These are phyloP conservation scores for Oxytropis ochrocephala DNA, from an alignment of 306 rosid species.

Conservation along the genomic window DNA sequence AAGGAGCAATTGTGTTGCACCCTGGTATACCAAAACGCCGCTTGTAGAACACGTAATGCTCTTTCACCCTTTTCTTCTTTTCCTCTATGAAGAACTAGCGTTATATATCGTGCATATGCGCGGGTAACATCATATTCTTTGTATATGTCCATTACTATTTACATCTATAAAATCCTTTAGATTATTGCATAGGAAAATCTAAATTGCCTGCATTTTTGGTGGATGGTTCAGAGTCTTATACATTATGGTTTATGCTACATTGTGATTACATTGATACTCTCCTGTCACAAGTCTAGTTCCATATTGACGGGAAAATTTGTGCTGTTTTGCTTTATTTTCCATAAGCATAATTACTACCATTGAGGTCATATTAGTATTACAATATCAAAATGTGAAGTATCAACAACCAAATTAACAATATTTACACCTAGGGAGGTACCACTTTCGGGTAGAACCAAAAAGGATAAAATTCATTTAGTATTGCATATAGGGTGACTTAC, in stretches of 20 bases:
- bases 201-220: not conserved
- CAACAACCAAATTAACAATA: not conserved
- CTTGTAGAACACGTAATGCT: conserved; percentile 55
- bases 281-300: not conserved
- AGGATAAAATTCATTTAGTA: not conserved
- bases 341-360: not conserved
- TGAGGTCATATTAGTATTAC: not conserved
- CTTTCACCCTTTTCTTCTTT: conserved; percentile 6
- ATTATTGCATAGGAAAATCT: not conserved
- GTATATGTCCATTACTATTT: not conserved
- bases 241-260: not conserved
- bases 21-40: conserved; percentile 76
- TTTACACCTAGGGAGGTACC: not conserved
- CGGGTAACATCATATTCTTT: no score
- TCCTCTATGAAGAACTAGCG: not conserved
- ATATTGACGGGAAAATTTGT: not conserved
- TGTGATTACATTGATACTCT: not conserved
- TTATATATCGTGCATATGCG: no score
- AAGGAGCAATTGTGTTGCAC: conserved; percentile 76
- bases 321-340: not conserved
- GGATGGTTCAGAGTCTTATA: not conserved
- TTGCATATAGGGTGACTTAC: not conserved
- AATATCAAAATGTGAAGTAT: not conserved
- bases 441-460: not conserved
- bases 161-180: not conserved